These are phyloP conservation scores for Rhododendron ovatum DNA, from an alignment of 148 eudicot species.

Conservation along the genomic window DNA sequence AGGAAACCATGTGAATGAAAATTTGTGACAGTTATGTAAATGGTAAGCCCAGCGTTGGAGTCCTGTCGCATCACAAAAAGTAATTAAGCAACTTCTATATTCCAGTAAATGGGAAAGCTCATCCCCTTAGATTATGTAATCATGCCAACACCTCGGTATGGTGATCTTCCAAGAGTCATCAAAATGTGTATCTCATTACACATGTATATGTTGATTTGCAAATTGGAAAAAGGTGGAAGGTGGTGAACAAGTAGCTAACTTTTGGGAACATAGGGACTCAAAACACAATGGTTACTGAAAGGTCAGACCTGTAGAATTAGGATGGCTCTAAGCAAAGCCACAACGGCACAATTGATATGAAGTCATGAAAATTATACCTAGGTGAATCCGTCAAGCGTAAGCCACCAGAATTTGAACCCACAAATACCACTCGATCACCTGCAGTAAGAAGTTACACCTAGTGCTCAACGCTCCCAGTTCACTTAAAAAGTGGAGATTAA, in stretches of 20 bases:
- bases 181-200: not conserved
- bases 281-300: not conserved
- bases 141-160: not conserved
- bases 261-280: not conserved
- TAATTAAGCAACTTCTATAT: not conserved
- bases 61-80: not conserved
- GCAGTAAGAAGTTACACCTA: not conserved
- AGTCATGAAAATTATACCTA: slow-evolving; percentile 35
- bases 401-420: slow-evolving; percentile 40
- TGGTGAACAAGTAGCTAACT: not conserved
- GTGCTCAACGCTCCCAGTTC: not conserved
- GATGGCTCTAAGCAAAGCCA: not conserved
- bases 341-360: not conserved
- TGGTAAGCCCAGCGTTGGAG: not conserved
- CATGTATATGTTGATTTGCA: not conserved
- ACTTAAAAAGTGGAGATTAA: not conserved
- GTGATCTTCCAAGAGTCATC: not conserved
- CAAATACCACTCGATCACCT: slow-evolving; percentile 71
- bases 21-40: not conserved
- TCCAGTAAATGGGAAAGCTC: not conserved
- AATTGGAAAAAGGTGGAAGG: not conserved
- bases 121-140: not conserved
- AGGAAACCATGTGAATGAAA: not conserved
- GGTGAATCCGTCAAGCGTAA: slow-evolving; percentile 28
- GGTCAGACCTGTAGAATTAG: not conserved